Evolutionary conservation across 2,329 filamentous ascomycete species (phyloP).

Genomic region (Emergomyces africanus): DNA sequence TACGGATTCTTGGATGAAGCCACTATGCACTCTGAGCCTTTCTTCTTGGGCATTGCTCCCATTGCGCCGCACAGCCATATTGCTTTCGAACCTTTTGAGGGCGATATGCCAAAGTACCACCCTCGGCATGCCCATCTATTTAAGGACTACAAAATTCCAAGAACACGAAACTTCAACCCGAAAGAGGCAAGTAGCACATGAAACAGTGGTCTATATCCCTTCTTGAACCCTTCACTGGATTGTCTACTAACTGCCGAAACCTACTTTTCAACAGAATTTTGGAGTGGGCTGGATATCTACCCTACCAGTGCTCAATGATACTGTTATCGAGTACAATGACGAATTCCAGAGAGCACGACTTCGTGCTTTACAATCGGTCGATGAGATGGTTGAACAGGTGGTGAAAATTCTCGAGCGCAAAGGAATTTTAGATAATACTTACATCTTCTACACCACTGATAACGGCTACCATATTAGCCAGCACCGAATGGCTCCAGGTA

Average conservation of each 20-base stretch:
- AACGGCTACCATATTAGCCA: conserved; percentile 51
- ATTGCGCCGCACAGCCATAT: conserved; percentile 50
- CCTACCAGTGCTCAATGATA: conserved; percentile 33
- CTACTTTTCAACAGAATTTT: conserved; percentile 19
- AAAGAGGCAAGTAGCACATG: conserved; percentile 25
- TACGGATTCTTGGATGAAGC: conserved; percentile 48
- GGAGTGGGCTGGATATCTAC: conserved; percentile 36
- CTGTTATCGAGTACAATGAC: conserved; percentile 38
- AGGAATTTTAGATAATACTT: conserved; percentile 39
- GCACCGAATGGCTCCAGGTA: conserved; percentile 46
- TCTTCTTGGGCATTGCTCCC: conserved; percentile 53
- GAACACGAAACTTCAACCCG: conserved; percentile 53
- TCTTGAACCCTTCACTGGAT: too few species aligned
- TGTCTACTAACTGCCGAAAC: background rate
- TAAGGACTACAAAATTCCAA: conserved; percentile 36
- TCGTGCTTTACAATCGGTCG: conserved; percentile 40
- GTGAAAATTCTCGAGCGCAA: conserved; percentile 30
- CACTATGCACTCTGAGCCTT: conserved; percentile 40
- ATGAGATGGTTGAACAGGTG: conserved; percentile 40
- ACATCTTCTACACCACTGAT: conserved; percentile 49
- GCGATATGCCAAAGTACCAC: conserved; percentile 45
- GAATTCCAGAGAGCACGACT: conserved; percentile 40
- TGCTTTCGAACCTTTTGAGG: conserved; percentile 12
- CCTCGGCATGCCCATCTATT: conserved; percentile 43
- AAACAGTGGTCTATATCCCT: too few species aligned